Percentiles rank a stretch among this genome's conserved stretches.
These are phyloP conservation scores for Rhododendron henanense DNA, from an alignment of 148 eudicot species.

Conservation along the genomic window DNA sequence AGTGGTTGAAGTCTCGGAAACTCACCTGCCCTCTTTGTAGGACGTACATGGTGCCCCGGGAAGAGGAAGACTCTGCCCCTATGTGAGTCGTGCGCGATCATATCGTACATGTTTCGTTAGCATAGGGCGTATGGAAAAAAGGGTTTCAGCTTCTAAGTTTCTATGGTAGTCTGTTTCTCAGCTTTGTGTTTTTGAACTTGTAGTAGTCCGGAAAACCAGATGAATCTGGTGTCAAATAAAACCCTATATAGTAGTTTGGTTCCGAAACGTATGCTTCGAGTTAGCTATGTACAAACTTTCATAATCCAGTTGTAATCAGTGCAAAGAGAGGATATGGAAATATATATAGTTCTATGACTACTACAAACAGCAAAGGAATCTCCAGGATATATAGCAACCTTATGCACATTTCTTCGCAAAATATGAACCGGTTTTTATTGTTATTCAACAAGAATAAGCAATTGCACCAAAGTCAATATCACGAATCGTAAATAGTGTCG, in stretches of 20 bases:
- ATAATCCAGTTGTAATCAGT: not conserved
- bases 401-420: not conserved
- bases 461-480: not conserved
- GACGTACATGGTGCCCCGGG: conserved; percentile 20
- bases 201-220: not conserved
- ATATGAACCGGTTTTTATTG: not conserved
- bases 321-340: not conserved
- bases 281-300: not conserved
- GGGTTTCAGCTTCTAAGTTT: not conserved
- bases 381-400: not conserved
- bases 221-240: not conserved
- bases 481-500: not conserved
- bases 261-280: not conserved
- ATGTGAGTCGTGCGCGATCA: not conserved
- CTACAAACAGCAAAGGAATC: not conserved
- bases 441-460: not conserved
- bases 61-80: not conserved
- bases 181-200: not conserved
- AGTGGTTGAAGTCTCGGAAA: no score
- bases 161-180: not conserved
- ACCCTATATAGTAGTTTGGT: not conserved
- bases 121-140: not conserved
- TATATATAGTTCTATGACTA: not conserved
- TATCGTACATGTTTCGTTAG: not conserved
- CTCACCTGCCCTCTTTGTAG: no score